Evolutionary conservation across 176 grass and related monocot species (phyloP), one percentile per base, ranked within the genome.

Genomic region (Oryza rufipogon): DNA sequence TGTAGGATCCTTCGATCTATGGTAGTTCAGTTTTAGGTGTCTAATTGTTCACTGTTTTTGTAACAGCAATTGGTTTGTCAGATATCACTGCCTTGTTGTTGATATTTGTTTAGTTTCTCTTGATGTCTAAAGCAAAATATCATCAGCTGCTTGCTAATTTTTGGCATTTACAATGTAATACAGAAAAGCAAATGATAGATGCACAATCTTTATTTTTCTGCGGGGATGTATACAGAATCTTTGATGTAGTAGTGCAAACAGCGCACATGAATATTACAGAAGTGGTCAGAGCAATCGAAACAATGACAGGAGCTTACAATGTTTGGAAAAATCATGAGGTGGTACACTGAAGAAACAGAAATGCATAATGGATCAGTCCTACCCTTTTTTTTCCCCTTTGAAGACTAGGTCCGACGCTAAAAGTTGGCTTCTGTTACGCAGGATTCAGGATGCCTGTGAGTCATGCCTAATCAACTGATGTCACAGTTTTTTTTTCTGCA

Each of bases 141-240:
- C 39, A 78, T 32, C 48, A 61, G 9, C 49, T 71, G 8, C 71
- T 85, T 70, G 30, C 82, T 83, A n/a, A 38, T 79, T 90, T 90
- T 38, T 84, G 76, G 86, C 80, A 80, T 54, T 74, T 86, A 48
- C 75, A 80, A 66, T 85, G 78, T 64, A 65, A 72, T 80, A 68
- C 84, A 73, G 89, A 92, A 67, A 80, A 92, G 85, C 58, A 85
- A 81, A 64, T 85, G 66, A 90, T 77, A 61, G 74, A n/a, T 78
- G 19, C 28, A 34, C 85, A 75, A 42, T 87, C 77, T 28, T 74
- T 66, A 56, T 20, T 58, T 58, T 58, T n/a, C 42, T 58, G 17
- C 7, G 19, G 54, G 54, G 54, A 58, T 58, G 54, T 58, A 52
- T 16, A 17, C 49, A 52, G 4, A 52, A 52, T 16, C 49, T 52